Conservation (phyloP, 2,329 filamentous ascomycete species). For the Sporothrix phasma region DNA sequence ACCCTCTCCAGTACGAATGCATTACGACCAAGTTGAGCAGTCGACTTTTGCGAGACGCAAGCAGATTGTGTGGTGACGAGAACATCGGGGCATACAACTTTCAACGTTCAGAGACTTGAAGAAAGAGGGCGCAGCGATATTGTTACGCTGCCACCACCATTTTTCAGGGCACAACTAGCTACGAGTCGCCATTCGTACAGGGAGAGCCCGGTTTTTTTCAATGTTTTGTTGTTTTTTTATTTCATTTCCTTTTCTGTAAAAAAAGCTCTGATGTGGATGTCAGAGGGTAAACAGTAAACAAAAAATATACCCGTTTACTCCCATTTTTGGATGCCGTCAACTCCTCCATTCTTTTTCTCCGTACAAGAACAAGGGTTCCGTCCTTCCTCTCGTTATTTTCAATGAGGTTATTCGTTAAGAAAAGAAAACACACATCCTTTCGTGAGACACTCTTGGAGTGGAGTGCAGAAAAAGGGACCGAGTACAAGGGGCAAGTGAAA, state of each 20-base stretch:
- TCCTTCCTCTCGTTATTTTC: neutral
- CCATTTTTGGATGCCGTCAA: slow-evolving; percentile 9
- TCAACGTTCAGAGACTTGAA: too few species aligned
- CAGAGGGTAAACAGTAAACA: slow-evolving; percentile 10
- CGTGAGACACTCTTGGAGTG: neutral
- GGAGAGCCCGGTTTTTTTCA: neutral
- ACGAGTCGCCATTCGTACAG: neutral
- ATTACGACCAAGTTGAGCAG: neutral
- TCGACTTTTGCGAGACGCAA: too few species aligned
- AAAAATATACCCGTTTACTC: slow-evolving; percentile 8
- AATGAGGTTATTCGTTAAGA: slow-evolving; percentile 1
- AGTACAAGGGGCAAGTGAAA: neutral
- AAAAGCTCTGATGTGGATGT: neutral
- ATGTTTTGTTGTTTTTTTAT: slow-evolving; percentile 13
- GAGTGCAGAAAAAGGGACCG: neutral
- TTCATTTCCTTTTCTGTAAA: slow-evolving; percentile 8
- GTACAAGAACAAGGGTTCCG: neutral
- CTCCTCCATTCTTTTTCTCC: neutral
- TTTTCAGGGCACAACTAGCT: neutral
- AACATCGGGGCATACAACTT: too few species aligned
- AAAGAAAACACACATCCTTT: slow-evolving; percentile 4
- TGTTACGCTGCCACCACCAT: too few species aligned
- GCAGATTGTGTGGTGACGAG: too few species aligned
- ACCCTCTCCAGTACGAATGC: neutral
- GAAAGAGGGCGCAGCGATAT: too few species aligned